Percentiles rank a stretch among this genome's conserved stretches.
phyloP scores from a whole-genome alignment of 2,329 filamentous ascomycete genomes.

The Neopestalotiopsis sp. region DNA sequence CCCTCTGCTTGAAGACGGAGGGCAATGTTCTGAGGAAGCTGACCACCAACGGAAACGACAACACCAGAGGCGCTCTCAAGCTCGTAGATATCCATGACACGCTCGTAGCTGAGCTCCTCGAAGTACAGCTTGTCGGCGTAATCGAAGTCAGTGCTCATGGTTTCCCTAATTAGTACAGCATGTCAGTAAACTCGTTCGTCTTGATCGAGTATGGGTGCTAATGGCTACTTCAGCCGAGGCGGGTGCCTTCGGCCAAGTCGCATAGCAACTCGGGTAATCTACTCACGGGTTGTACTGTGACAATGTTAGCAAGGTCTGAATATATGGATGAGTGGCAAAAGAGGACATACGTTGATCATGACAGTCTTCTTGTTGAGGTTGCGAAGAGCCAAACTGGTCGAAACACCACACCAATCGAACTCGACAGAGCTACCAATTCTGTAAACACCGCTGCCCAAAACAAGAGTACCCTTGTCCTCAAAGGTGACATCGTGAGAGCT shows the following conservation, averaged over 20 bases:
- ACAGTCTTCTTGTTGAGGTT: conserved; percentile 95
- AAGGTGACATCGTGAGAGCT: conserved; percentile 92
- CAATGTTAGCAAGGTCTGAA: neutral
- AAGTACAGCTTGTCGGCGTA: conserved; percentile 93
- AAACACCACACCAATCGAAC: conserved; percentile 98
- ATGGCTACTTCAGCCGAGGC: no score
- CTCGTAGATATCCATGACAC: conserved; percentile 99
- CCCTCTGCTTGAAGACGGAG: conserved; percentile 91
- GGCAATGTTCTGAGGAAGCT: conserved; percentile 97
- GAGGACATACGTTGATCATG: conserved; percentile 80
- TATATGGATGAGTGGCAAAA: neutral
- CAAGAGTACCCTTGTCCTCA: conserved; percentile 86
- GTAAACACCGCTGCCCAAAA: conserved; percentile 95
- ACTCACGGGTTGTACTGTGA: neutral
- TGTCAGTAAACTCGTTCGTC: conserved; percentile 13
- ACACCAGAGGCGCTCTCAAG: conserved; percentile 84
- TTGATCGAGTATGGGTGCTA: neutral
- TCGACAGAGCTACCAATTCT: conserved; percentile 97
- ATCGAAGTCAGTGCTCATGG: conserved; percentile 83
- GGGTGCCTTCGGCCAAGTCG: no score
- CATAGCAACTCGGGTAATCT: neutral
- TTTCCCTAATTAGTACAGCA: conserved; percentile 74
- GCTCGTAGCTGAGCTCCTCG: conserved; percentile 94
- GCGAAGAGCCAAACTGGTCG: conserved; percentile 81
- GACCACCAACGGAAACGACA: conserved; percentile 93